A percentile compares a stretch with the other conserved stretches of the same genome.
Evolutionary conservation across 805 yeast species (phyloP).

Genomic region (Lachancea waltii): DNA sequence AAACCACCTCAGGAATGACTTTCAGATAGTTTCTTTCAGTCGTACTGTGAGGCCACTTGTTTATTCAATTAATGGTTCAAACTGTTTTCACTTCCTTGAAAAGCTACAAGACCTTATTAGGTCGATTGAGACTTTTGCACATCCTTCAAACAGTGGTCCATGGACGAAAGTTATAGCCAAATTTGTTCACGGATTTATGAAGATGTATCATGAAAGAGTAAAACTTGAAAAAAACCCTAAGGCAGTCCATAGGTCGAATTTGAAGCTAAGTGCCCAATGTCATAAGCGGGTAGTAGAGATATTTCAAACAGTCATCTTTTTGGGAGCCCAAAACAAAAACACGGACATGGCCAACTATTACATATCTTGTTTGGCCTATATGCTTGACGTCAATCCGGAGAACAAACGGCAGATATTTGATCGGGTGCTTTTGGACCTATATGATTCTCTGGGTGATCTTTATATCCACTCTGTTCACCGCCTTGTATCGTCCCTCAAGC

Average conservation of each 20-base stretch:
- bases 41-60: constrained; percentile 43
- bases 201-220: constrained; percentile 53
- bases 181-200: constrained; percentile 53
- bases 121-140: constrained; percentile 73
- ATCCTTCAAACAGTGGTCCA: constrained; percentile 89
- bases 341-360: constrained; percentile 49
- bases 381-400: constrained; percentile 57
- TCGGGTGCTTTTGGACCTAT: constrained; percentile 59
- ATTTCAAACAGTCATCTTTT: constrained; percentile 47
- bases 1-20: constrained; percentile 34
- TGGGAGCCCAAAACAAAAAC: constrained; percentile 77
- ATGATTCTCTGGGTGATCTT: constrained; percentile 58
- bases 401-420: constrained; percentile 40
- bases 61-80: constrained; percentile 52
- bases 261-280: constrained; percentile 30
- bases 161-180: constrained; percentile 74
- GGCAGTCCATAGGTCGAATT: constrained; percentile 19
- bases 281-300: constrained; percentile 33
- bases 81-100: constrained; percentile 41
- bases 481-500: constrained; percentile 62
- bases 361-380: constrained; percentile 50
- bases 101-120: constrained; percentile 51
- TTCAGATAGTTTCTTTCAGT: constrained; percentile 38
- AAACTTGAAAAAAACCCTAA: constrained; percentile 40
- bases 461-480: constrained; percentile 75